Percentiles rank a stretch among this genome's conserved stretches.
phyloP scores from a whole-genome alignment of 805 yeast species.

The Ogataea chonburiensis region DNA sequence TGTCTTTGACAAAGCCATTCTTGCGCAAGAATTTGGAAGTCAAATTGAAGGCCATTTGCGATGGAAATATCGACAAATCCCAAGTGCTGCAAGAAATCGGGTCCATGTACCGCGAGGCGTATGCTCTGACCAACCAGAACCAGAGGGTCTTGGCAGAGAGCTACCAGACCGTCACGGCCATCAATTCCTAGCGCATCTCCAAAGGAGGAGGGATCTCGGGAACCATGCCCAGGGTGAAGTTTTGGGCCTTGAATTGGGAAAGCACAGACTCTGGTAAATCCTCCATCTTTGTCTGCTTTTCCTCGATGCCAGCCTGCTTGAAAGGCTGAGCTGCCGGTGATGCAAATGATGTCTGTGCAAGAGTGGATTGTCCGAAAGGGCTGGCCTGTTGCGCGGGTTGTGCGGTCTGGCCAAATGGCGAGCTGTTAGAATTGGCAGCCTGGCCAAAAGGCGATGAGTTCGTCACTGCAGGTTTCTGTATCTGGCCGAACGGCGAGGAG shows the following conservation, averaged over 20 bases:
- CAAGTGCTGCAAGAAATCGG: conserved; percentile 57
- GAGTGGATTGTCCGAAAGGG: background rate
- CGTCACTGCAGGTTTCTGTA: no score
- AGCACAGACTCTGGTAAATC: conserved; percentile 45
- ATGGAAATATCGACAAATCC: conserved; percentile 53
- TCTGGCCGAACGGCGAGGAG: background rate
- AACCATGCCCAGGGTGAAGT: conserved; percentile 58
- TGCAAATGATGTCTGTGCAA: background rate
- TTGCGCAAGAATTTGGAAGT: conserved; percentile 74
- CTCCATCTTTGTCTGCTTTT: conserved; percentile 29
- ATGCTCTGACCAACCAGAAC: conserved; percentile 44
- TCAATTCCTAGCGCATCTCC: conserved; percentile 35
- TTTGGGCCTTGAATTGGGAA: conserved; percentile 45
- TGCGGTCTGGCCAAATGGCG: conserved; percentile 3
- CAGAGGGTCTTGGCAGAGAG: conserved; percentile 38
- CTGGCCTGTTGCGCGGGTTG: background rate
- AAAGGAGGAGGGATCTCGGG: conserved; percentile 76
- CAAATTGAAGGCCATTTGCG: conserved; percentile 63
- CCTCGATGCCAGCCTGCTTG: conserved; percentile 25
- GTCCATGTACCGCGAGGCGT: conserved; percentile 61
- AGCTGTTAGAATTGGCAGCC: conserved; percentile 2
- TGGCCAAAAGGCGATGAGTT: no score
- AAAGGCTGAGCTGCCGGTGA: conserved; percentile 4
- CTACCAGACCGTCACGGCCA: conserved; percentile 26
- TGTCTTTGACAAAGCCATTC: conserved; percentile 84